These are phyloP conservation scores for Symbiodinium pilosum DNA, from an alignment of 73 alveolate genomes.

Conservation along the genomic window DNA sequence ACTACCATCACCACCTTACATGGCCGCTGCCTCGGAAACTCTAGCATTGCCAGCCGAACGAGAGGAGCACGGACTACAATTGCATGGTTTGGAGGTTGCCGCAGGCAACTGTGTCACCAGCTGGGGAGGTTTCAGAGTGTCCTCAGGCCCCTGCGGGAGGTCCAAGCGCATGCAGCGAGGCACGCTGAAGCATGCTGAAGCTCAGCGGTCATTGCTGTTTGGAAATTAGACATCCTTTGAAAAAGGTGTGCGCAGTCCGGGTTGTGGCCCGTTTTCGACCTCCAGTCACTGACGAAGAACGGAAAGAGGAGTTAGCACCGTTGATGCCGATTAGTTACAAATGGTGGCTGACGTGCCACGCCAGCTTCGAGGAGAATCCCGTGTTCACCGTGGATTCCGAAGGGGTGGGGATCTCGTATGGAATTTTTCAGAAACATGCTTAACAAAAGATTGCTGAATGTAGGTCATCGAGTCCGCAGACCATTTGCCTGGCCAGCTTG, in stretches of 20 bases:
- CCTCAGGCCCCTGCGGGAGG: conserved; percentile 25
- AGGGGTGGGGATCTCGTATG: background rate
- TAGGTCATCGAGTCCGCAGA: conserved; percentile 76
- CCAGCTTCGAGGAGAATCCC: conserved; percentile 8
- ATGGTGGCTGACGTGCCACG: too few relatives aligned
- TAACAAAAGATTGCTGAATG: too few relatives aligned
- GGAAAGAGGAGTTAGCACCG: conserved; percentile 29
- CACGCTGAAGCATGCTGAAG: background rate
- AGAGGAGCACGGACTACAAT: too few relatives aligned
- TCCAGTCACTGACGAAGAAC: conserved; percentile 52
- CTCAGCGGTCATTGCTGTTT: background rate
- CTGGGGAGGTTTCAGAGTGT: background rate
- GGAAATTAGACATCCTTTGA: background rate
- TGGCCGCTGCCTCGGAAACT: background rate
- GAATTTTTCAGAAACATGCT: background rate
- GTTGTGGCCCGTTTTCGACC: conserved; percentile 89
- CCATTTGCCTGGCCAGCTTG: conserved; percentile 40
- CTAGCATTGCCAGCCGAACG: too few relatives aligned
- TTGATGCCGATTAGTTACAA: too few relatives aligned
- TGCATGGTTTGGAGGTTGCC: too few relatives aligned
- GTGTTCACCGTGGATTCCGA: background rate
- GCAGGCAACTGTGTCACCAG: too few relatives aligned
- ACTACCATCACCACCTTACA: background rate
- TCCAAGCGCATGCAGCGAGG: background rate
- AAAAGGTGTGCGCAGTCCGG: conserved; percentile 85